phyloP scores from a whole-genome alignment of 257 asterid species.

The Nicotiana attenuata region DNA sequence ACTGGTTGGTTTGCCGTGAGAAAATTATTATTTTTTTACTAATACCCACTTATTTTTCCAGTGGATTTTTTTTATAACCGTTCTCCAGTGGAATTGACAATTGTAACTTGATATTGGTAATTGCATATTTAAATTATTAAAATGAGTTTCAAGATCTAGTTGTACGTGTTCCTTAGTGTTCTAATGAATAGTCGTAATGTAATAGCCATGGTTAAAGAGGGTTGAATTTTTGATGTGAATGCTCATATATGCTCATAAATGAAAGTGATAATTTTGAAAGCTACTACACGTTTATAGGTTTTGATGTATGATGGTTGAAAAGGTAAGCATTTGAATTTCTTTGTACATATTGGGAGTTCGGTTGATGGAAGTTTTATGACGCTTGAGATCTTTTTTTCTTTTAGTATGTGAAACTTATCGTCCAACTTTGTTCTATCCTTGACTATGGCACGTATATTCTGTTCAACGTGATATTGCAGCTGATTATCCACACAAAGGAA shows the following conservation, averaged over 20 bases:
- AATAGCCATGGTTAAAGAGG: neutral
- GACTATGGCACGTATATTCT: slow-evolving; percentile 84
- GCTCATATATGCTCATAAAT: neutral
- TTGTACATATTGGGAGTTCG: neutral
- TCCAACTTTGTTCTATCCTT: slow-evolving; percentile 11
- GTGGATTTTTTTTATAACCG: neutral
- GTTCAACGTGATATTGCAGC: slow-evolving; percentile 69
- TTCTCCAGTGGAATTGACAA: neutral
- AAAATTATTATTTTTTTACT: neutral
- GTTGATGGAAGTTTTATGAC: neutral
- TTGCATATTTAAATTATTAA: neutral
- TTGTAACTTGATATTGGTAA: neutral
- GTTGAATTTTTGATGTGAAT: neutral
- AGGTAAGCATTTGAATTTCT: neutral
- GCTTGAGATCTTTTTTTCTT: neutral
- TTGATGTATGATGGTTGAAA: slow-evolving; percentile 1
- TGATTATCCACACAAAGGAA: slow-evolving; percentile 65
- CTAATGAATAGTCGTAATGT: neutral
- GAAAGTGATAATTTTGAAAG: neutral
- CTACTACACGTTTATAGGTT: neutral
- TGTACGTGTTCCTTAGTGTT: neutral
- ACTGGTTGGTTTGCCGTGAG: neutral
- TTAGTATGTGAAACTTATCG: neutral
- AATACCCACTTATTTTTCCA: neutral
- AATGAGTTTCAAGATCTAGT: neutral